These are phyloP conservation scores for Beauveria bassiana DNA, from an alignment of 2,329 filamentous ascomycete species.

Conservation along the genomic window DNA sequence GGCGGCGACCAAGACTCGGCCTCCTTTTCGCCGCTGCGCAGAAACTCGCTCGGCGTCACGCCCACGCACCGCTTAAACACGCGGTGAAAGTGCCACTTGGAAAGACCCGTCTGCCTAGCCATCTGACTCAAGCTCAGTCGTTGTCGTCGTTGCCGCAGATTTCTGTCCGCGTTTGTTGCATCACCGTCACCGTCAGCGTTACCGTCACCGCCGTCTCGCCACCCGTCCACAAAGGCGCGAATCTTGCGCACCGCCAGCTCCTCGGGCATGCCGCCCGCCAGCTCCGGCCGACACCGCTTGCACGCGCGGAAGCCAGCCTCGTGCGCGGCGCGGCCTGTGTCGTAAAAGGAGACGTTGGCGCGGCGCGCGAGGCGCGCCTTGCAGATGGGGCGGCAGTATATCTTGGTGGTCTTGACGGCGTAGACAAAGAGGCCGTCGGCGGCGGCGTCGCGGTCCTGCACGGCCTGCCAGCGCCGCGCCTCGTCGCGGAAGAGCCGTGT, in stretches of 20 bases:
- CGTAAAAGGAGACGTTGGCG: conserved; percentile 51
- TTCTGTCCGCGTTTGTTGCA: neutral
- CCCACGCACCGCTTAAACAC: conserved; percentile 49
- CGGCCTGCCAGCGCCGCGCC: conserved; percentile 28
- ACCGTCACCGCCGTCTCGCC: conserved; percentile 6
- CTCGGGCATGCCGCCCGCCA: conserved; percentile 31
- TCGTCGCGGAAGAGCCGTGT: conserved; percentile 22
- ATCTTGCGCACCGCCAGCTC: conserved; percentile 36
- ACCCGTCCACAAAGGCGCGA: conserved; percentile 22
- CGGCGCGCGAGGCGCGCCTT: conserved; percentile 52
- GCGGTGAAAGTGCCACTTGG: conserved; percentile 51
- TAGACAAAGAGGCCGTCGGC: conserved; percentile 36
- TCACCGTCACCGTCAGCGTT: too few relatives aligned
- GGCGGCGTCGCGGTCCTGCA: conserved; percentile 25
- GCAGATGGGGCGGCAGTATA: conserved; percentile 55
- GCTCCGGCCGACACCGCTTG: conserved; percentile 46
- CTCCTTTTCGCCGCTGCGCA: conserved; percentile 13
- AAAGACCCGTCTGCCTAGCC: conserved; percentile 42
- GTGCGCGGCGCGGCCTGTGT: conserved; percentile 35
- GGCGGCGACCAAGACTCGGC: conserved; percentile 9
- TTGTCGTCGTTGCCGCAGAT: too few relatives aligned
- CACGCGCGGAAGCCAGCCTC: conserved; percentile 46
- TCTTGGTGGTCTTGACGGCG: conserved; percentile 35
- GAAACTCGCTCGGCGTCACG: conserved; percentile 34
- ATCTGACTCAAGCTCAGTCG: conserved; percentile 34